These are phyloP conservation scores for Chlamydomonas incerta DNA, from an alignment of 139 green algal genomes.

Conservation along the genomic window DNA sequence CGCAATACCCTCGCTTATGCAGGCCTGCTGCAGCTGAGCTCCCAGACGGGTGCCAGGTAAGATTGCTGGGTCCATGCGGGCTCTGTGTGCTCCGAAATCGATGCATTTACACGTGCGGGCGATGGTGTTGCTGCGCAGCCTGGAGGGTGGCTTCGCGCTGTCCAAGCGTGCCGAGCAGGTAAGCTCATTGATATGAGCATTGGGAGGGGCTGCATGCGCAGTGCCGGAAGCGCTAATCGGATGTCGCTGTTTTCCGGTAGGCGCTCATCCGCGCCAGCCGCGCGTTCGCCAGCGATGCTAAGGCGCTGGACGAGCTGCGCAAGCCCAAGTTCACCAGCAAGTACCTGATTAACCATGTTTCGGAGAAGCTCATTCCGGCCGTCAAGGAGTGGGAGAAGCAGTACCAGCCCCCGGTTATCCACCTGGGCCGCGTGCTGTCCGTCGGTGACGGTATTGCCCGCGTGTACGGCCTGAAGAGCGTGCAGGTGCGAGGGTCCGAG, in stretches of 20 bases:
- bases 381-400: constrained; percentile 74
- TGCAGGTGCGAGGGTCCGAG: constrained; percentile 65
- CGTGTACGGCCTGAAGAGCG: constrained; percentile 89
- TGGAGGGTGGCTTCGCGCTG: constrained; percentile 28
- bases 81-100: not conserved
- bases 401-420: constrained; percentile 75
- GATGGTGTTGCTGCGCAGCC: constrained; percentile 16
- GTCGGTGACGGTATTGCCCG: constrained; percentile 95
- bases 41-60: constrained; percentile 17
- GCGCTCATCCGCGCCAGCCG: constrained; percentile 21
- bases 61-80: not conserved
- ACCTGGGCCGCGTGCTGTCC: constrained; percentile 87
- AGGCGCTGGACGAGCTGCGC: constrained; percentile 65
- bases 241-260: not conserved
- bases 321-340: constrained; percentile 76
- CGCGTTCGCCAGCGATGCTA: constrained; percentile 55
- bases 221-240: constrained; percentile 22
- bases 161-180: constrained; percentile 45
- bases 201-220: not conserved
- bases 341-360: constrained; percentile 78
- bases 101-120: constrained; percentile 6
- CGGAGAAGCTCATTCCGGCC: constrained; percentile 66
- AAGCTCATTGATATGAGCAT: not conserved
- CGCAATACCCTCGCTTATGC: not conserved
- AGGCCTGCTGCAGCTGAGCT: constrained; percentile 39